These are phyloP conservation scores for Pseudopithomyces maydicus DNA, from an alignment of 2,329 filamentous ascomycete genomes.

Conservation along the genomic window DNA sequence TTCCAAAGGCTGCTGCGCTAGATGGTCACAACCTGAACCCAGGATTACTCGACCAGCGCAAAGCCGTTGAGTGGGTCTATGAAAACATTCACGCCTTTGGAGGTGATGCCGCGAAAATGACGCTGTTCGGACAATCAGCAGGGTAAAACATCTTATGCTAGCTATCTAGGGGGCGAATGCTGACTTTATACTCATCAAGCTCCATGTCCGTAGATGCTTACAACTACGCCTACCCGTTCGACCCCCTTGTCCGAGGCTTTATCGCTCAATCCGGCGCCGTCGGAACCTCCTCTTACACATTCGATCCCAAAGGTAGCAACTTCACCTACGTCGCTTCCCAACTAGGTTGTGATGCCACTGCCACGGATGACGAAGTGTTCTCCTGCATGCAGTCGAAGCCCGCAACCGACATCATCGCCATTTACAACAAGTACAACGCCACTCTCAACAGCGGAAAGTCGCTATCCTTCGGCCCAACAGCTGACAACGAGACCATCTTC, in stretches of 20 bases:
- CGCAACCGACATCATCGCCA: constrained; percentile 35
- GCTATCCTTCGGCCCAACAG: constrained; percentile 31
- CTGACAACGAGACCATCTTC: constrained; percentile 27
- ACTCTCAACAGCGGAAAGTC: constrained; percentile 21
- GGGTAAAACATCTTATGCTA: constrained; percentile 13
- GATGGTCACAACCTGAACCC: constrained; percentile 34
- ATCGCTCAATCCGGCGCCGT: constrained; percentile 44
- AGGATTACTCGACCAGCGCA: constrained; percentile 45
- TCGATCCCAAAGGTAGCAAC: constrained; percentile 19
- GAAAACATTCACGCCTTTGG: constrained; percentile 43
- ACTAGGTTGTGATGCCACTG: constrained; percentile 21
- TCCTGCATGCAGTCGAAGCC: constrained; percentile 42
- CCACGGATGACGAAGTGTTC: constrained; percentile 28
- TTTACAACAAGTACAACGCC: constrained; percentile 34
- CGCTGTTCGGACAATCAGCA: constrained; percentile 43
- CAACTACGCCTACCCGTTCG: constrained; percentile 51
- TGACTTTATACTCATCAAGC: constrained; percentile 14
- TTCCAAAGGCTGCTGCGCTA: constrained; percentile 35
- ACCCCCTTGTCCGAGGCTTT: constrained; percentile 54
- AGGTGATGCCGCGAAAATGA: constrained; percentile 40
- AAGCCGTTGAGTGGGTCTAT: constrained; percentile 44
- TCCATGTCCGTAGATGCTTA: constrained; percentile 52
- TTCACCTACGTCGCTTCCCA: constrained; percentile 30
- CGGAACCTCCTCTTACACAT: constrained; percentile 11
- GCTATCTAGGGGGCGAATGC: not conserved